Base-by-base conservation (phyloP, 805 yeast species). In the Ogataea paradorogensis region DNA sequence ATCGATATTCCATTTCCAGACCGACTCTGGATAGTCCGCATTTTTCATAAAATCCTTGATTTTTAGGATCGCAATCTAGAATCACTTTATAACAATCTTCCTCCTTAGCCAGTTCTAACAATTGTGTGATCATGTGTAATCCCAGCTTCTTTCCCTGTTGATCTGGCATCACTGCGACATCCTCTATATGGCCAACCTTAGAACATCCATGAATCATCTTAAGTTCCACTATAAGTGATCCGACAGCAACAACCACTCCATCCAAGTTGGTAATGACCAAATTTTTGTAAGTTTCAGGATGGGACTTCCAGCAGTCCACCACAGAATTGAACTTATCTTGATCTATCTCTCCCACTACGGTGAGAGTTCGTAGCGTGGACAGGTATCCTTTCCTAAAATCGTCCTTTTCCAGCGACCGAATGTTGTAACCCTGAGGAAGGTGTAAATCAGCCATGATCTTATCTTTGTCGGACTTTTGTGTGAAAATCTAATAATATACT, bases 171-270 rank as follows among this genome's bases (percentile, higher is more conserved):
- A 91, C 95, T 1, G 97, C 83, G 45, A 91, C 91, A 59, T 91
- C 99, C 57, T 91, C 99, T 47, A 91, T 84, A 65, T 91, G 98
- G 2, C 98, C 98, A 4, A 87, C 95, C 37, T 73, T 62, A 0
- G 95, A 95, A 59, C 93, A 80, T 27, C 68, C 76, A 63, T 91
- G 99, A 47, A 93, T 88, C 47, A 83, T 65, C 61, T 91, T 91
- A 35, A 73, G 73, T 61, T 91, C 99, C 7, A 93, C 68, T 9
- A 93, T 54, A 10, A 91, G 65, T 59, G 84, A 80, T 0, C 98
- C 98, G 0, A 89, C 78, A 4, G 95, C 96, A 0, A 86, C 95
- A 9, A 89, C 77, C 4, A 52, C 52, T 7, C 73, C 78, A 0
- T 60, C 49, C 0, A 56, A 58, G 50, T 82, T 73, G 9, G 76